phyloP scores from a whole-genome alignment of 2,329 filamentous ascomycete species.

The Fusarium sororula region DNA sequence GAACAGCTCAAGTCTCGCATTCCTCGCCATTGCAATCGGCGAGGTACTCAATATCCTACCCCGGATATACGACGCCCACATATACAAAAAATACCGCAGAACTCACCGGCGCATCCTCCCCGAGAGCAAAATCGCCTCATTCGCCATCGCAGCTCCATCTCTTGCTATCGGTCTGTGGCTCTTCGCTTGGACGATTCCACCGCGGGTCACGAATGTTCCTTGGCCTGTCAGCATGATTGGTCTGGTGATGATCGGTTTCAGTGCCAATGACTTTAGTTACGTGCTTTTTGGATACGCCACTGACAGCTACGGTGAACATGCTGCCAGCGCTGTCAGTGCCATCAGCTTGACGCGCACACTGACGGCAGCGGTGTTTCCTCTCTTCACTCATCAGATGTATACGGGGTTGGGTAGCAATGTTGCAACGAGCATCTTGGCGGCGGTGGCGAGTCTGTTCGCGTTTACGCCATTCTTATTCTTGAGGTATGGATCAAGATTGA shows the following conservation, averaged over 20 bases:
- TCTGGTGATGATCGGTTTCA: conserved; percentile 1
- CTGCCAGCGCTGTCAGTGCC: conserved; percentile 5
- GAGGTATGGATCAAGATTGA: not conserved
- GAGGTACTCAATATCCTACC: not conserved
- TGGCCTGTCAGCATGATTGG: conserved; percentile 19
- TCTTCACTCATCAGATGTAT: conserved; percentile 10
- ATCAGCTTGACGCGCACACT: conserved; percentile 6
- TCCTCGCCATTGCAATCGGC: not conserved
- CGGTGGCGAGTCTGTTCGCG: conserved; percentile 1
- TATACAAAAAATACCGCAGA: conserved; percentile 13
- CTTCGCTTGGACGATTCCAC: conserved; percentile 13
- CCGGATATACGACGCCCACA: not conserved
- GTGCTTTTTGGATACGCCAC: conserved; percentile 6
- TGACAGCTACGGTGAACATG: conserved; percentile 9
- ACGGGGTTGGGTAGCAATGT: not conserved
- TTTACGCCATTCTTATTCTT: conserved; percentile 3
- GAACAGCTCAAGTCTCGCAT: not conserved
- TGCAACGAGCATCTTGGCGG: conserved; percentile 5
- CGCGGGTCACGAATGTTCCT: not conserved
- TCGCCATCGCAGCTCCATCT: not conserved
- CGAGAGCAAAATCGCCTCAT: not conserved
- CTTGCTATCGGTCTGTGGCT: conserved; percentile 10
- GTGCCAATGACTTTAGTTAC: conserved; percentile 8
- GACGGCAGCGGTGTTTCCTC: not conserved
- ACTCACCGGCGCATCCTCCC: not conserved